Evolutionary conservation across 768 basidiomycete species (phyloP).

Genomic region (Suillus lakei): DNA sequence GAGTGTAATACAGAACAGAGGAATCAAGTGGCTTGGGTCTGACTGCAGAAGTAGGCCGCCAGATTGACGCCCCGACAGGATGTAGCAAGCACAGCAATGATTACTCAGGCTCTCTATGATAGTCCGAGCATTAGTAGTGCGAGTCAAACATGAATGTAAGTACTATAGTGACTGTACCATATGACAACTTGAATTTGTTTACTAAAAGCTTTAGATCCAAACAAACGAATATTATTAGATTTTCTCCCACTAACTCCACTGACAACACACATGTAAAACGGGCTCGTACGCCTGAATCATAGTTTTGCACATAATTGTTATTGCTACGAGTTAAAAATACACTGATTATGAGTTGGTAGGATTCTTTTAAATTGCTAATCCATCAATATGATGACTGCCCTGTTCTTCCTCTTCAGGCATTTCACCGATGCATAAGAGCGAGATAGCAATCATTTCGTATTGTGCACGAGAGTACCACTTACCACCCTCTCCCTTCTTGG

Average conservation of each 20-base stretch:
- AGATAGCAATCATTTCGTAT: neutral
- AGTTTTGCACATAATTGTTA: no score
- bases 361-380: no score
- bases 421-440: no score
- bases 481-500: neutral
- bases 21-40: neutral
- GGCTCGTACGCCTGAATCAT: no score
- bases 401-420: no score
- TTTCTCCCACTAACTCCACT: neutral
- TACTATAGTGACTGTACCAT: no score
- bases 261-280: neutral
- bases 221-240: neutral
- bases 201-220: slow-evolving; percentile 1
- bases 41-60: neutral
- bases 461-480: neutral
- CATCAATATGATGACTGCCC: no score
- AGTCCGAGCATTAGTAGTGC: neutral
- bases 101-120: neutral
- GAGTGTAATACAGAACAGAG: neutral
- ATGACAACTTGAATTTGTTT: neutral
- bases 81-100: neutral
- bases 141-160: neutral
- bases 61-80: neutral
- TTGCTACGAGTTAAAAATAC: no score
- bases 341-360: no score